A percentile compares a stretch with the other conserved stretches of the same genome.
Evolutionary conservation across 805 yeast species (phyloP).

Genomic region (Kuraishia floccosa): DNA sequence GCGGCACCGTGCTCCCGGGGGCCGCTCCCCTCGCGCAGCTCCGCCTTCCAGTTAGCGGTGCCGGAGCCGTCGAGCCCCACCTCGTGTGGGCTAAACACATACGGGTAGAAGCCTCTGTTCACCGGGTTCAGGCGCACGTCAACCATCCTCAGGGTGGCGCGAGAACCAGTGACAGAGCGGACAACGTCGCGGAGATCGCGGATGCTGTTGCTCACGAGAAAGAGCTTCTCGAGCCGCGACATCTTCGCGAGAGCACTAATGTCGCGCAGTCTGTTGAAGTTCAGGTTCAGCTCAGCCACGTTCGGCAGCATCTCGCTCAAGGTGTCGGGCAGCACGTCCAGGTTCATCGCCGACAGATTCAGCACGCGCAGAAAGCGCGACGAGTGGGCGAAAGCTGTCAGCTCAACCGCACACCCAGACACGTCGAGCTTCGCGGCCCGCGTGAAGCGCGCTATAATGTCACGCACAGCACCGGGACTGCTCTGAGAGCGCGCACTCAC

Average conservation of each 20-base stretch:
- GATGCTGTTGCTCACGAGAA: constrained; percentile 34
- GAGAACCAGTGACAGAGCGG: constrained; percentile 16
- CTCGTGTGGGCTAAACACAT: constrained; percentile 37
- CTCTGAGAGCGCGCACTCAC: constrained; percentile 28
- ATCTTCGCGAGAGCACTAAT: constrained; percentile 22
- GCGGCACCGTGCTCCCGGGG: no score
- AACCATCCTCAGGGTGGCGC: constrained; percentile 23
- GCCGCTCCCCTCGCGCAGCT: no score
- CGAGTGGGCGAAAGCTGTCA: constrained; percentile 3
- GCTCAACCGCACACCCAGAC: background rate
- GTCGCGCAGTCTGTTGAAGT: constrained; percentile 30
- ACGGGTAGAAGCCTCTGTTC: constrained; percentile 36
- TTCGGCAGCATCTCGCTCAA: constrained; percentile 32
- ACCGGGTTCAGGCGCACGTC: constrained; percentile 41
- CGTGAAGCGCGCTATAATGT: constrained; percentile 7
- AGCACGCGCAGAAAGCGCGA: constrained; percentile 11
- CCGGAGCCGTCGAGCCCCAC: constrained; percentile 5
- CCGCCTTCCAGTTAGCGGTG: constrained; percentile 6
- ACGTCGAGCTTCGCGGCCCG: constrained; percentile 6
- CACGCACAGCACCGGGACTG: constrained; percentile 10
- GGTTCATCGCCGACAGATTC: constrained; percentile 34
- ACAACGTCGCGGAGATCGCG: constrained; percentile 20
- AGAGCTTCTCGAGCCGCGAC: constrained; percentile 24
- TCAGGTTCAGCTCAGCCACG: constrained; percentile 33
- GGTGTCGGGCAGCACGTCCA: constrained; percentile 23